Conservation (phyloP, 139 green algal genomes). For the Parachlorella kessleri region DNA sequence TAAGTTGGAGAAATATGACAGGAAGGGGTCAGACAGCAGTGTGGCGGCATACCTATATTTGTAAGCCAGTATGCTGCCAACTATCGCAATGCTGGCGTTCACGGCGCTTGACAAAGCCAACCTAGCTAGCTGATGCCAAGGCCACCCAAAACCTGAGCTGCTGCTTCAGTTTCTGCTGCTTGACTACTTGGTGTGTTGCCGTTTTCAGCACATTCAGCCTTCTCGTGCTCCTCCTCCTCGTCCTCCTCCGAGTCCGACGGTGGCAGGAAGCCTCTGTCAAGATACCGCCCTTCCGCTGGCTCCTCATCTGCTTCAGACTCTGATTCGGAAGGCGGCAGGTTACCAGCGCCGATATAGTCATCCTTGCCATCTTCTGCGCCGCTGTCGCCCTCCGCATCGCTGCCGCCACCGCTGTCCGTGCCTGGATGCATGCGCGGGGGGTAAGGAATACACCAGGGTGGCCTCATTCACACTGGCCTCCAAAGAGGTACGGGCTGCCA, state of each 20-base stretch:
- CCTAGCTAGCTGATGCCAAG: too few relatives aligned
- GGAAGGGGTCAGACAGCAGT: too few relatives aligned
- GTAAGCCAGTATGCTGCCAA: too few relatives aligned
- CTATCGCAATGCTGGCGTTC: too few relatives aligned
- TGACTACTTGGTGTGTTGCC: too few relatives aligned
- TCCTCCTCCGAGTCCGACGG: constrained; percentile 6
- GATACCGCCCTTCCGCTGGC: constrained; percentile 13
- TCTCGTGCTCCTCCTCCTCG: background rate
- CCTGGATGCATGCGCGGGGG: background rate
- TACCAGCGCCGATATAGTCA: constrained; percentile 47
- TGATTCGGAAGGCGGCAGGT: constrained; percentile 51
- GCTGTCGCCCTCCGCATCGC: background rate
- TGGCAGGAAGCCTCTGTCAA: background rate
- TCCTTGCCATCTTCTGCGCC: constrained; percentile 8
- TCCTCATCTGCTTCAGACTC: constrained; percentile 28
- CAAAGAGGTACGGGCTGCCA: background rate
- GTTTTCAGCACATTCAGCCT: too few relatives aligned
- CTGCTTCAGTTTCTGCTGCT: too few relatives aligned
- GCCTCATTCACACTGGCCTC: too few relatives aligned
- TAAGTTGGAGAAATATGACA: too few relatives aligned
- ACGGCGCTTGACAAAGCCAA: too few relatives aligned
- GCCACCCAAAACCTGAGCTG: too few relatives aligned
- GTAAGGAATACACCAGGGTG: background rate
- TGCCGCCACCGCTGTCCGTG: constrained; percentile 6
- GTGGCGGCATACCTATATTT: too few relatives aligned